phyloP scores from a whole-genome alignment of 768 basidiomycete genomes.

The Cubamyces sp. region DNA sequence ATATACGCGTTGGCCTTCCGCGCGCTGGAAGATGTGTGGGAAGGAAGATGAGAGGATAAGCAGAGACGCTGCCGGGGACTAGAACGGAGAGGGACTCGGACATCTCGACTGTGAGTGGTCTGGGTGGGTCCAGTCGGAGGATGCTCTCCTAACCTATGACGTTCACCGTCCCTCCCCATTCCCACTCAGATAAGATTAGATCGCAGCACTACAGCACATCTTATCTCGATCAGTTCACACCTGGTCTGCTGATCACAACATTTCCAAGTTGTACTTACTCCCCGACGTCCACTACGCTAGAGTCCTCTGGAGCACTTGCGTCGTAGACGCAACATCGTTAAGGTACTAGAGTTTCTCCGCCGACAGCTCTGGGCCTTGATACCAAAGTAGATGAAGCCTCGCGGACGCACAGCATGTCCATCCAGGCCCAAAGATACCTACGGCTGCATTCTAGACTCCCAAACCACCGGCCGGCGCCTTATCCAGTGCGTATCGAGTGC shows the following conservation, averaged over 20 bases:
- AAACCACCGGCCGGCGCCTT: neutral
- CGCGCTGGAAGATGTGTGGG: neutral
- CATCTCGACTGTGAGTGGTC: conserved; percentile 4
- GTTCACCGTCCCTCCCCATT: neutral
- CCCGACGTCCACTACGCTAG: too few relatives aligned
- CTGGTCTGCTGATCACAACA: neutral
- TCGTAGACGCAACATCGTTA: neutral
- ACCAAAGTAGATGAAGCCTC: neutral
- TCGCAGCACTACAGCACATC: neutral
- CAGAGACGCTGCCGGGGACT: conserved; percentile 1
- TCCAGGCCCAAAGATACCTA: too few relatives aligned
- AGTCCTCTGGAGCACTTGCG: neutral
- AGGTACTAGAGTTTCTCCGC: neutral
- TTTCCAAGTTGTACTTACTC: too few relatives aligned
- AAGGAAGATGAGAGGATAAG: conserved; percentile 9
- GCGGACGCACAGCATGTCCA: too few relatives aligned
- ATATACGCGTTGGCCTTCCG: conserved; percentile 7
- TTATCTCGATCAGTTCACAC: neutral
- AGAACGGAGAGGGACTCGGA: conserved; percentile 12
- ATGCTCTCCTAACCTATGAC: neutral
- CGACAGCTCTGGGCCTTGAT: neutral
- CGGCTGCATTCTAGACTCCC: neutral
- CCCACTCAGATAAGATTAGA: conserved; percentile 17
- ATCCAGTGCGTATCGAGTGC: neutral
- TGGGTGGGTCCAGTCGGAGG: conserved; percentile 19